phyloP scores from a whole-genome alignment of 192 early-diverging fungal genomes.

The Backusella psychrophila region DNA sequence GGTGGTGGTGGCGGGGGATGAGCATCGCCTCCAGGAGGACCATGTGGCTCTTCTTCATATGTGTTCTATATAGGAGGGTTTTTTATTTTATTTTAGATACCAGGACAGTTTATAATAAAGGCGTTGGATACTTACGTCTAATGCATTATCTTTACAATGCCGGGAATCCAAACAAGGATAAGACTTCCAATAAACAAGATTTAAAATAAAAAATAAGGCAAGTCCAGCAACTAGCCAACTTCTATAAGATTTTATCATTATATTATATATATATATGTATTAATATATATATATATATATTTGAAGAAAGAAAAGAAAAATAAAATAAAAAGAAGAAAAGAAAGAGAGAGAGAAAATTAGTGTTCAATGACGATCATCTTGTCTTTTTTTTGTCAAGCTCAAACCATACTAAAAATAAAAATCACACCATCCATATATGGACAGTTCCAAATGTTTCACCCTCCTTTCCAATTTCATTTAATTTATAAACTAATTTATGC shows the following conservation, averaged over 20 bases:
- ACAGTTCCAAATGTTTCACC: neutral
- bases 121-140: neutral
- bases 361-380: neutral
- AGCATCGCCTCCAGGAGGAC: neutral
- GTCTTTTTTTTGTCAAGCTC: neutral
- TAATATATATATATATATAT: neutral
- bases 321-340: neutral
- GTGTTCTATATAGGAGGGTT: neutral
- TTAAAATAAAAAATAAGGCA: neutral
- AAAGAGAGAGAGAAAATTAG: neutral
- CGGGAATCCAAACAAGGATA: slow-evolving; percentile 8
- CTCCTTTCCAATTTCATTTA: neutral
- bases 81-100: neutral
- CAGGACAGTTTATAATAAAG: too few species aligned
- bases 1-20: neutral
- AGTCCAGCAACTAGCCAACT: neutral
- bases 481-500: slow-evolving; percentile 1
- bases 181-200: slow-evolving; percentile 8
- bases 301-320: neutral
- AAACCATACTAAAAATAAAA: slow-evolving; percentile 8
- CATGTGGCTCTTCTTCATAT: neutral
- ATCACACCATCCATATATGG: neutral
- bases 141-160: neutral
- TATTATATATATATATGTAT: neutral
- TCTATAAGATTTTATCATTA: neutral